Evolutionary conservation across 1,284 basidiomycete genomes (phyloP), one percentile per base, ranked within the genome.

Genomic region (Lentinula novae-zelandiae): DNA sequence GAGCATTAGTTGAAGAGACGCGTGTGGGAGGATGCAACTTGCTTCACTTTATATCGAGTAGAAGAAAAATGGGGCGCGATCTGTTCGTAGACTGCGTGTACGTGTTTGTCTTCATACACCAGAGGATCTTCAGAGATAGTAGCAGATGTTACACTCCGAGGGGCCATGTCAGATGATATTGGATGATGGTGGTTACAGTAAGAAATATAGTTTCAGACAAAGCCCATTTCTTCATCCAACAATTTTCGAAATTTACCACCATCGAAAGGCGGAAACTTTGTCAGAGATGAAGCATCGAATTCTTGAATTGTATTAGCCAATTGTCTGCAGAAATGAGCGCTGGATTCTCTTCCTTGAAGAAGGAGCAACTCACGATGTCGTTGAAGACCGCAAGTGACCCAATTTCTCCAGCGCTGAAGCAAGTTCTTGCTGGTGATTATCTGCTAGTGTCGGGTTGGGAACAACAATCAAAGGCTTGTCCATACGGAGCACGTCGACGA

Each of bases 391-490:
- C 48, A 95, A 76, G 73, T 95, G 83, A 0, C 85, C 83, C 34
- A 86, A 79, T 22, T 73, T 72, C 17, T 77, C 76, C 54, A 98
- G 78, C 15, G 87, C 86, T 48, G 82, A 75, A 0, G 96, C 94
- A 5, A 99, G 79, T 70, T 99, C 95, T 50, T 86, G 80, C 77
- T 99, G 96, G 69, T 99, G 96, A 72, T 98, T 92, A 73, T 98
- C 91, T 75, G 96, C 85, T 52, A 99, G 77, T 1, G 90, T 87
- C 36, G 87, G 79, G 71, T 99, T 99, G 10, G 95, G 95, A 1
- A 98, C 88, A 12, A 93, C 91, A 64, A 99, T 87, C 65, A 98
- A 77, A 6, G 85, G 83, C 67, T 90, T 92, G 36, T 79, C 76
- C 56, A 84, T 78, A 31, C 95, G 82, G 49, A 98, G 78, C 10